Conservation (phyloP, 169 alveolate species). For the Plasmodium vinckei region DNA sequence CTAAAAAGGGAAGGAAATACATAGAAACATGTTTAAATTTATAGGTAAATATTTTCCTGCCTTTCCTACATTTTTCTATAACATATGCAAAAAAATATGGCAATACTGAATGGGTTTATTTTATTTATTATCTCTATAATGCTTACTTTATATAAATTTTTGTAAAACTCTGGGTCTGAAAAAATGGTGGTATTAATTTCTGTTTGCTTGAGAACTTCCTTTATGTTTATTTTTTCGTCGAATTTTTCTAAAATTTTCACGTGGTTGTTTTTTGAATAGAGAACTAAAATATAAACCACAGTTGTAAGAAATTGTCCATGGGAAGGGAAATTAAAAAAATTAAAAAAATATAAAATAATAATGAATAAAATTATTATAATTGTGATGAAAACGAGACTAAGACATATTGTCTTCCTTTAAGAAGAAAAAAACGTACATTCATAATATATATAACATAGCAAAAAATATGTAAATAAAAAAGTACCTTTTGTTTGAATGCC, state of each 20-base stretch:
- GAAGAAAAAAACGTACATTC: not conserved
- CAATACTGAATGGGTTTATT: too few relatives aligned
- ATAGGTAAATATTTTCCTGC: too few relatives aligned
- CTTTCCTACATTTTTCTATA: too few relatives aligned
- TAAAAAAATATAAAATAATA: not conserved
- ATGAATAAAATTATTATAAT: not conserved
- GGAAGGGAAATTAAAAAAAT: not conserved
- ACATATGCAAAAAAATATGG: too few relatives aligned
- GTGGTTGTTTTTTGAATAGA: slow-evolving; percentile 23
- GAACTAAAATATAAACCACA: slow-evolving; percentile 13
- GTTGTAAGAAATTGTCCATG: not conserved
- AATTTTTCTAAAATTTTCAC: slow-evolving; percentile 28
- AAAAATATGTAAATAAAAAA: too few relatives aligned
- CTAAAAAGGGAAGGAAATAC: too few relatives aligned
- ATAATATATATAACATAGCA: not conserved
- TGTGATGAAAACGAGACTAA: too few relatives aligned
- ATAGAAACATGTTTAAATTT: too few relatives aligned
- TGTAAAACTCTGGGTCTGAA: slow-evolving; percentile 44
- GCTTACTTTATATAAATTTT: slow-evolving; percentile 55
- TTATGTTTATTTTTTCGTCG: slow-evolving; percentile 9
- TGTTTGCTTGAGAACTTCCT: slow-evolving; percentile 28
- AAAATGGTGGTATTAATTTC: slow-evolving; percentile 38
- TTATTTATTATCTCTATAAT: too few relatives aligned
- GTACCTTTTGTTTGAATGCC: slow-evolving; percentile 68
- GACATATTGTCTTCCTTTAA: too few relatives aligned